Conservation (phyloP, 1,284 basidiomycete genomes). For the Sporisorium iseilematis-ciliati region DNA sequence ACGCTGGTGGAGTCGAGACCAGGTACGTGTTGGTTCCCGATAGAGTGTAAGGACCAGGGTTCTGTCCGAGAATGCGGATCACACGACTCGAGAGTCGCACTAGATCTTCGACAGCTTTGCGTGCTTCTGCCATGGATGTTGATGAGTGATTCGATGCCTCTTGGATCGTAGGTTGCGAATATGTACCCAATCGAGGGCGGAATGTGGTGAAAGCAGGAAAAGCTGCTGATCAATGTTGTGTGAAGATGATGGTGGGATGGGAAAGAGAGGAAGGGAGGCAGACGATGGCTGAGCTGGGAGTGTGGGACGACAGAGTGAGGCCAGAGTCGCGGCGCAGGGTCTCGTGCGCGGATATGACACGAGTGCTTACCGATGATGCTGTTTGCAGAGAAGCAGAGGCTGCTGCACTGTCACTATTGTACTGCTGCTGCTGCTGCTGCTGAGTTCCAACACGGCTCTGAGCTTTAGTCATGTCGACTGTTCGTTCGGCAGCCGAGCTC, state of each 20-base stretch:
- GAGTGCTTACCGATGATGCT: too few species aligned
- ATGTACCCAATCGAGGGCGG: too few species aligned
- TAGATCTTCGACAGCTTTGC: constrained; percentile 47
- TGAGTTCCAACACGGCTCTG: not conserved
- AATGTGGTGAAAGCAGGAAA: too few species aligned
- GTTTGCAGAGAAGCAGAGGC: too few species aligned
- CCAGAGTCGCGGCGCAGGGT: not conserved
- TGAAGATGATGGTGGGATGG: not conserved
- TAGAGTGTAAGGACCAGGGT: constrained; percentile 89
- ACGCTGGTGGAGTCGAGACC: constrained; percentile 73
- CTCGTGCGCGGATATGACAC: constrained; percentile 5
- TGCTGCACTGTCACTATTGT: too few species aligned
- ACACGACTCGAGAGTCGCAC: constrained; percentile 46
- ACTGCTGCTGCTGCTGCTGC: too few species aligned
- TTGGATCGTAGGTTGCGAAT: not conserved
- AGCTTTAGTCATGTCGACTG: too few species aligned
- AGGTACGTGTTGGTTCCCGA: constrained; percentile 94
- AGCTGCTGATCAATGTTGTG: not conserved
- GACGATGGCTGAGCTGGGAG: not conserved
- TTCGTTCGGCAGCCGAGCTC: too few species aligned
- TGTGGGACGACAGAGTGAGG: not conserved
- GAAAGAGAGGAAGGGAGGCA: not conserved
- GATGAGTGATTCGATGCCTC: not conserved
- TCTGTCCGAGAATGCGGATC: constrained; percentile 75
- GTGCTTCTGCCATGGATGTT: constrained; percentile 51